Evolutionary conservation across 139 green algal species (phyloP).

Genomic region (Monoraphidium neglectum): DNA sequence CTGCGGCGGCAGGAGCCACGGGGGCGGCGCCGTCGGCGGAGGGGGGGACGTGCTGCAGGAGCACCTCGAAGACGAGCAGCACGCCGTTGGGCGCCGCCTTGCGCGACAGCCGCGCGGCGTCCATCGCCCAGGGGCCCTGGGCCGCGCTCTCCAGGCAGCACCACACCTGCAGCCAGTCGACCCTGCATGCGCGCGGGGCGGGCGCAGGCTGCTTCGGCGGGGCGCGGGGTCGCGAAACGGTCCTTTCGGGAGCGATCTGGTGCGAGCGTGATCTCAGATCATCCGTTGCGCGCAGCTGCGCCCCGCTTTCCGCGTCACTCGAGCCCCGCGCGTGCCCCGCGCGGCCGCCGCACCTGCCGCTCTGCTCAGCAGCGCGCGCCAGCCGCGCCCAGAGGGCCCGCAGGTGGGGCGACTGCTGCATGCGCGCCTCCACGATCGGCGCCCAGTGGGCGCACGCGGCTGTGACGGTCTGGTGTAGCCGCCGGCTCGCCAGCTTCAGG

Average conservation of each 20-base stretch:
- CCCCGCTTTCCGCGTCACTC: not conserved
- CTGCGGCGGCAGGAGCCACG: no score
- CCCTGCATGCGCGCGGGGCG: not conserved
- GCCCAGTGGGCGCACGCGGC: slow-evolving; percentile 27
- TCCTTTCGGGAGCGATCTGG: no score
- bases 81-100: slow-evolving; percentile 13
- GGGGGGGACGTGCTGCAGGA: slow-evolving; percentile 19
- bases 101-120: slow-evolving; percentile 1
- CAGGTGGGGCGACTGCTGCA: slow-evolving; percentile 3
- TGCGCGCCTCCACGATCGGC: slow-evolving; percentile 16
- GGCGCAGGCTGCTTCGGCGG: no score
- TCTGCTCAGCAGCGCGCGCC: not conserved
- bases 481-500: slow-evolving; percentile 2
- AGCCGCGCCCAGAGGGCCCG: not conserved
- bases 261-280: not conserved
- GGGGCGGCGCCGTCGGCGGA: not conserved
- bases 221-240: not conserved
- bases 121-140: slow-evolving; percentile 25
- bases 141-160: slow-evolving; percentile 23
- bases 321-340: not conserved
- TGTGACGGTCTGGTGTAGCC: not conserved
- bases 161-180: slow-evolving; percentile 31
- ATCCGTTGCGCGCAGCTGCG: not conserved
- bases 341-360: not conserved
- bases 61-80: slow-evolving; percentile 27